Evolutionary conservation across 2,329 filamentous ascomycete genomes (phyloP), one percentile per base, ranked within the genome.

Genomic region (Seiridium unicorne): DNA sequence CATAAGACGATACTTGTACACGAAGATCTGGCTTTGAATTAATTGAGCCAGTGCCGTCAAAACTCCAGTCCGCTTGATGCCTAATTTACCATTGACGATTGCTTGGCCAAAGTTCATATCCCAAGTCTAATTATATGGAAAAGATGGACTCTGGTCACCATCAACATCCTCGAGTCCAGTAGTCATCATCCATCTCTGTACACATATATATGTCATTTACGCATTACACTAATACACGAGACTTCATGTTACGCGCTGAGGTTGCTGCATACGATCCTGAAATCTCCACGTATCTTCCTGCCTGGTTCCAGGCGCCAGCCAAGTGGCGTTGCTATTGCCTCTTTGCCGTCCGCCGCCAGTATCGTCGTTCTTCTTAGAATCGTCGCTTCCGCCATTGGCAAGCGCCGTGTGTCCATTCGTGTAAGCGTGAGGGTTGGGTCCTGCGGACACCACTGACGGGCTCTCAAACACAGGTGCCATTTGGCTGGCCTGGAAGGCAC

Each of bases 231-330:
- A 31, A 40, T n/a, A 31, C 53, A 44, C 11, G 38, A 10, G n/a
- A 7, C 38, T 18, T 18, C 35, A 58, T 11, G 40, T 48, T n/a
- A 58, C 55, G 51, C 46, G 55, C 46, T 59, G 60, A 18, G 55
- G 57, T 44, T 40, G 57, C 32, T 62, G 60, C 48, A 60, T 44
- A 46, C 73, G 72, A 66, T 85, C 83, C 58, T 73, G 76, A 34
- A 72, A 72, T 64, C 79, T 80, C 93, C 93, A 97, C 2, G 91
- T 96, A 56, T 92, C 90, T 72, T 96, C 91, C 73, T 94, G 90
- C 70, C 87, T 93, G 1, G 92, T 96, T 6, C 92, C 91, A 0
- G 89, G 89, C 18, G 90, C 84, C 61, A 96, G 77, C 86, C 91
- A 94, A 40, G 76, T 74, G 35, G 79, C 78, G 64, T 81, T 82